Percentiles rank a stretch among this genome's conserved stretches.
Evolutionary conservation across 202 grass and related monocot genomes (phyloP).

Genomic region (Eragrostis tef): DNA sequence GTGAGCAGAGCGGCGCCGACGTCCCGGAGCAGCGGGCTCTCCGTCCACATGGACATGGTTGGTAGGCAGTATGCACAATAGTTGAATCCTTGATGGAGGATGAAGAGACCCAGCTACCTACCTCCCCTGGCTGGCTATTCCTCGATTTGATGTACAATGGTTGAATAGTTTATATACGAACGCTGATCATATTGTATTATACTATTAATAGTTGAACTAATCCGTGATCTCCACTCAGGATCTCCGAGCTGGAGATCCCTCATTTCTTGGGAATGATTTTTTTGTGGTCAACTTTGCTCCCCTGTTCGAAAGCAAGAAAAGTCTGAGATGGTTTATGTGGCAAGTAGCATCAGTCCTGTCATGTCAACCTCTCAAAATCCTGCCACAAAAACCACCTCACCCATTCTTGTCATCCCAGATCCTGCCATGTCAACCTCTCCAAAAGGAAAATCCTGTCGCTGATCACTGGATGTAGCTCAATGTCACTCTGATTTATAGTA

Average conservation of each 20-base stretch:
- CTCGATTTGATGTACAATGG: no score
- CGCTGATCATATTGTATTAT: neutral
- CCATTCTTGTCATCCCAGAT: neutral
- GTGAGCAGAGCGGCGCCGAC: conserved; percentile 49
- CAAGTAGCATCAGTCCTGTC: neutral
- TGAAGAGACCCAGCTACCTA: neutral
- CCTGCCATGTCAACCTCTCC: neutral
- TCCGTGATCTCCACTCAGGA: neutral
- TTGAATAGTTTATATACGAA: neutral
- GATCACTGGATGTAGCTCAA: neutral
- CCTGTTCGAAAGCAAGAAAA: neutral
- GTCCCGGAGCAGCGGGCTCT: conserved; percentile 45
- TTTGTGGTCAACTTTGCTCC: neutral
- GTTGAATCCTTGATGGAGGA: neutral
- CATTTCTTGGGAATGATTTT: neutral
- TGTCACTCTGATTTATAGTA: neutral
- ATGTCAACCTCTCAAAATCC: neutral
- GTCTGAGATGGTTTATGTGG: neutral
- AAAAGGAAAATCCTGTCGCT: neutral
- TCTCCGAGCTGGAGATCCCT: neutral
- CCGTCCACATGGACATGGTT: conserved; percentile 1
- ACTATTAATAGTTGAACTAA: neutral
- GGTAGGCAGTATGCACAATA: neutral
- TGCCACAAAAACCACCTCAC: neutral
- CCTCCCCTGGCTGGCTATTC: no score